Evolutionary conservation across 345 rosid species (phyloP), one percentile per base, ranked within the genome.

Genomic region (Mercurialis annua): DNA sequence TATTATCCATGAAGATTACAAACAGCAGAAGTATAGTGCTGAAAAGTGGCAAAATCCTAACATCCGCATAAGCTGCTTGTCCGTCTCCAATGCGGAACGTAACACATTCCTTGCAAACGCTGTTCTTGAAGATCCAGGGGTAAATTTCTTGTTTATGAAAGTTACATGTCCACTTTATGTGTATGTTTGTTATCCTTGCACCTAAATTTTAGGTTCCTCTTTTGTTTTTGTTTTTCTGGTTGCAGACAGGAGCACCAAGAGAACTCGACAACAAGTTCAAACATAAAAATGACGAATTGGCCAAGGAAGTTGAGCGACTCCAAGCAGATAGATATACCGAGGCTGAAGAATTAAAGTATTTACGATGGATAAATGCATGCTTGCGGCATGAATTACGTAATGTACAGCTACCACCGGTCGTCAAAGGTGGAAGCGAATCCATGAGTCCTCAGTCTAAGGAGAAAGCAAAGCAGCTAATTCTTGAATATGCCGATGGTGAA

Each of bases 331-430:
- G 96, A 72, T 89, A 87, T 43, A 63, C 76, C 59, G 92, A 90
- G 67, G 78, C 77, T 4, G 97, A 90, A 70, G 86, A 94, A 75
- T 70, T 89, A 6, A 96, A 89, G 51, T 94, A 94, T 72, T 90
- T 94, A 8, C 83, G 85, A 42, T 94, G 99, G 99, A 66, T 94
- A 50, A 94, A 94, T 20, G 97, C 99, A 64, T 94, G 99, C 69
- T 77, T 94, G 66, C 74, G 99, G 31, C 80, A 86, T 26, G 97
- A 94, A 82, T 77, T 94, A 66, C 81, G 96, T 36, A 84, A 89
- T 59, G 86, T 83, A 73, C 80, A 87, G 65, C 86, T 87, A 6
- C 81, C 80, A 0, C 7, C 90, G 8, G 84, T 69, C 20, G 96
- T 97, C 38, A 83, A 94, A 65, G 99, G 90, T 82, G 85, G 89